A percentile compares a stretch with the other conserved stretches of the same genome.
Conservation (phyloP, 495 filamentous ascomycete genomes). For the Oidiodendron maius region DNA sequence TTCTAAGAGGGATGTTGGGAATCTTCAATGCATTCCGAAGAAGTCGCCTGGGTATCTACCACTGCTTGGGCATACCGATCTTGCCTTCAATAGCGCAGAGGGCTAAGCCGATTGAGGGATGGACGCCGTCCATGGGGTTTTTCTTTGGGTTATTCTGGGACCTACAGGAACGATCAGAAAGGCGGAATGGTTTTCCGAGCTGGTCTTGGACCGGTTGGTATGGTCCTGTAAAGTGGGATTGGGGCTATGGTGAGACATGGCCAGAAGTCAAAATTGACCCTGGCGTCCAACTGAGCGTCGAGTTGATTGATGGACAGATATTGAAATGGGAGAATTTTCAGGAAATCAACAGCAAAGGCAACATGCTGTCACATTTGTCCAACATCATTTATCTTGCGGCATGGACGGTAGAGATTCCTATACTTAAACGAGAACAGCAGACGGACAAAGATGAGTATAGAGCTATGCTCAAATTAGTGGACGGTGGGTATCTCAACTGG, state of each 20-base stretch:
- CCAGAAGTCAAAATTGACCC: constrained; percentile 1
- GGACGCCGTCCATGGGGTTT: constrained; percentile 4
- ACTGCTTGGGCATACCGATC: constrained; percentile 3
- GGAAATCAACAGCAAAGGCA: constrained; percentile 1
- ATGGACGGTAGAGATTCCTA: constrained; percentile 1
- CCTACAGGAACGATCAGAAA: constrained; percentile 4
- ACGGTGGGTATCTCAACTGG: constrained; percentile 4
- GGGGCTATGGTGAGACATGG: constrained; percentile 1
- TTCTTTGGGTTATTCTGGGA: constrained; percentile 8
- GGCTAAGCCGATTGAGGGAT: constrained; percentile 7
- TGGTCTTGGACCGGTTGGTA: constrained; percentile 12
- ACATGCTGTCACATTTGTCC: constrained; percentile 2
- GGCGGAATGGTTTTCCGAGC: constrained; percentile 6
- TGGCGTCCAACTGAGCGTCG: constrained; percentile 2
- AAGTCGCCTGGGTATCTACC: not conserved
- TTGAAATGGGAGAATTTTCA: constrained; percentile 8
- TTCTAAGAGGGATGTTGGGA: not conserved
- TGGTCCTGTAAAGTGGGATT: constrained; percentile 1
- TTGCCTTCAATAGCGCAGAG: not conserved
- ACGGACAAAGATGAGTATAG: constrained; percentile 1
- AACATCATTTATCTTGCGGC: constrained; percentile 2
- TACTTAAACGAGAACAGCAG: constrained; percentile 6
- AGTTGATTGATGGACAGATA: constrained; percentile 5
- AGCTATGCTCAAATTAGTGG: constrained; percentile 2
- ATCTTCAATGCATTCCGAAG: constrained; percentile 2